Evolutionary conservation across 768 basidiomycete genomes (phyloP).

Genomic region (Crepidotus variabilis): DNA sequence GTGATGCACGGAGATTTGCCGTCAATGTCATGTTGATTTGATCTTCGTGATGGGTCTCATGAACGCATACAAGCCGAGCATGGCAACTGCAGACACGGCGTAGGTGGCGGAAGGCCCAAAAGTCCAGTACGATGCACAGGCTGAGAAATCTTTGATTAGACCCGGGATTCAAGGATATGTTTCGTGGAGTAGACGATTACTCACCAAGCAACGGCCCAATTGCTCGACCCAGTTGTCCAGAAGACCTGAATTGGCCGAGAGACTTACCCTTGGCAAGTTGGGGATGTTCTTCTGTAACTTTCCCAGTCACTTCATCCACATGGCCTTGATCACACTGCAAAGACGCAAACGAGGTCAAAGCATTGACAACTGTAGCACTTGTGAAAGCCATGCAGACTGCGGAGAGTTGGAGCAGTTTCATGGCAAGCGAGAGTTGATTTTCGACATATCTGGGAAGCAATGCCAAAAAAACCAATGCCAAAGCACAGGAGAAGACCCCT

Average conservation of each 20-base stretch:
- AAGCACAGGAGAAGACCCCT: conserved; percentile 71
- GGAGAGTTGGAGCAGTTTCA: conserved; percentile 59
- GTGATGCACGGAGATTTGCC: conserved; percentile 5
- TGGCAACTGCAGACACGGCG: conserved; percentile 55
- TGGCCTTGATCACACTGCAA: conserved; percentile 80
- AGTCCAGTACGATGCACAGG: conserved; percentile 87
- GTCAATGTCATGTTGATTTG: conserved; percentile 26
- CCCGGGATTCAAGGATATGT: conserved; percentile 6
- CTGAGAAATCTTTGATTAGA: conserved; percentile 33
- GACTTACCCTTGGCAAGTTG: conserved; percentile 81
- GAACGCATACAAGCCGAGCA: conserved; percentile 51
- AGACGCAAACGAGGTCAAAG: conserved; percentile 87
- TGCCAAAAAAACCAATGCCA: conserved; percentile 70
- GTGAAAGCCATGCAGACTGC: conserved; percentile 90
- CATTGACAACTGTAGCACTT: conserved; percentile 92
- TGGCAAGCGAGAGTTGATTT: conserved; percentile 38
- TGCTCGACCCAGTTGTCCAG: conserved; percentile 93
- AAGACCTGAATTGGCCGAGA: conserved; percentile 81
- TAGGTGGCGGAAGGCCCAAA: conserved; percentile 83
- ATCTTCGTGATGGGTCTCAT: conserved; percentile 51
- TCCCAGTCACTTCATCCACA: conserved; percentile 53
- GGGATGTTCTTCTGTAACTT: conserved; percentile 52
- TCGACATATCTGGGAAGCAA: conserved; percentile 56
- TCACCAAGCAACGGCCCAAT: conserved; percentile 87
- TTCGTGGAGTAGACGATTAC: conserved; percentile 17